These are phyloP conservation scores for Ceratocystis colombiana DNA, from an alignment of 2,329 filamentous ascomycete species.

Conservation along the genomic window DNA sequence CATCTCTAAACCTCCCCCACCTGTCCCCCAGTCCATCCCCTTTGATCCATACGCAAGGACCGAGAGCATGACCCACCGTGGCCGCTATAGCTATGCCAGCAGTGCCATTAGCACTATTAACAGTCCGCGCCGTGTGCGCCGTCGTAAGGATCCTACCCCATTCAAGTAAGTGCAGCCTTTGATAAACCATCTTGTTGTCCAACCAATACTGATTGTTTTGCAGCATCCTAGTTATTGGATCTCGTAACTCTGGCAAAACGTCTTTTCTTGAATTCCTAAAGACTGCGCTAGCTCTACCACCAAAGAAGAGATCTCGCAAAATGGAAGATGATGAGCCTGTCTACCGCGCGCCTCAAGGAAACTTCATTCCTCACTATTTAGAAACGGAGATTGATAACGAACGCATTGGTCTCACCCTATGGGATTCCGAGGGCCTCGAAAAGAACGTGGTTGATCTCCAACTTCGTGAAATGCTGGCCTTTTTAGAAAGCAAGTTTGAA, in stretches of 20 bases:
- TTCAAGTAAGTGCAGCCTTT: slow-evolving; percentile 71
- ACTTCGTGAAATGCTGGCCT: slow-evolving; percentile 78
- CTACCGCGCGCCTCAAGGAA: slow-evolving; percentile 47
- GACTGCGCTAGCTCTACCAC: slow-evolving; percentile 70
- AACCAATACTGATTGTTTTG: slow-evolving; percentile 13
- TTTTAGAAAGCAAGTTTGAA: slow-evolving; percentile 96
- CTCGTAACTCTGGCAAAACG: slow-evolving; percentile 81
- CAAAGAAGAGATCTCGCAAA: slow-evolving; percentile 58
- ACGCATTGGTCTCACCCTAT: slow-evolving; percentile 81
- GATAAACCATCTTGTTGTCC: not conserved
- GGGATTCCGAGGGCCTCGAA: slow-evolving; percentile 93
- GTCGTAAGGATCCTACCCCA: slow-evolving; percentile 92
- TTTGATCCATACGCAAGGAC: slow-evolving; percentile 71
- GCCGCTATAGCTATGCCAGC: slow-evolving; percentile 92
- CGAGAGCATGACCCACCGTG: slow-evolving; percentile 94
- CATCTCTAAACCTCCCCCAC: slow-evolving; percentile 41
- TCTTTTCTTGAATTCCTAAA: slow-evolving; percentile 95
- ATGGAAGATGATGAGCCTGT: slow-evolving; percentile 50
- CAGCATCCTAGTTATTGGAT: slow-evolving; percentile 84
- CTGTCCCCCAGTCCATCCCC: slow-evolving; percentile 41
- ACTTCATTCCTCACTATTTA: slow-evolving; percentile 78
- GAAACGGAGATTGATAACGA: slow-evolving; percentile 93
- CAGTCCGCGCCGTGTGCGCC: slow-evolving; percentile 79
- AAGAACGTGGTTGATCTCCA: slow-evolving; percentile 93
- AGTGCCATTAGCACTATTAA: slow-evolving; percentile 85